Evolutionary conservation across 495 filamentous ascomycete species (phyloP), one percentile per base, ranked within the genome.

Genomic region (Talaromyces thailandensis): DNA sequence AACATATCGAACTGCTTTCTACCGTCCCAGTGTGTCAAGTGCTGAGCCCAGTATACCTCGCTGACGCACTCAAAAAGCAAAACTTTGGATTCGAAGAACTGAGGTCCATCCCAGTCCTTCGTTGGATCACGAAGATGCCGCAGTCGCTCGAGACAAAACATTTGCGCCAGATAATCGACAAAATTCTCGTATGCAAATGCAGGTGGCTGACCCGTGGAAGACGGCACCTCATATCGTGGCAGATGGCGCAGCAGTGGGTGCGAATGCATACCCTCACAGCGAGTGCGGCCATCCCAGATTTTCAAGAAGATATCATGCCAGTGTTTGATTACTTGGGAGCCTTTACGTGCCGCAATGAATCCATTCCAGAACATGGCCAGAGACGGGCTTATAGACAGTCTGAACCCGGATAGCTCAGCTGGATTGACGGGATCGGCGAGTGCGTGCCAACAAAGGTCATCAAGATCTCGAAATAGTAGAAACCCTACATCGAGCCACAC

Each of bases 401-500:
- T 32, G 21, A 61, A 45, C 23, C 62, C 59, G 37, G 63, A 26
- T 6, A 69, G 31, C 26, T 66, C 26, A 52, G 56, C 63, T 8
- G 69, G 69, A 3, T 64, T 60, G 1, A 16, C n/a, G 0, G 63
- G 56, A 57, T 65, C 60, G 11, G 57, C 67, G 3, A 71, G 43
- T 8, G 31, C 3, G 12, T 25, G 11, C 68, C 66, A 71, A 57
- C 68, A 70, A 40, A 70, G 58, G 28, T 32, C 28, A 32, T 71
- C 66, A 8, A 69, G 64, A 18, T 56, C 28, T 23, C 68, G 64
- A 28, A 67, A 59, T 31, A 70, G 62, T 1, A 68, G 51, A 14
- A 50, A 67, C 8, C 65, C 66, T 7, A 70, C 69, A 57, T 70
- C 68, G 51, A 70, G 61, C 18, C 29, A 71, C 14, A 68, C 64